Evolutionary conservation across 2,329 filamentous ascomycete genomes (phyloP), one percentile per base, ranked within the genome.

Genomic region (Parastagonospora nodorum): DNA sequence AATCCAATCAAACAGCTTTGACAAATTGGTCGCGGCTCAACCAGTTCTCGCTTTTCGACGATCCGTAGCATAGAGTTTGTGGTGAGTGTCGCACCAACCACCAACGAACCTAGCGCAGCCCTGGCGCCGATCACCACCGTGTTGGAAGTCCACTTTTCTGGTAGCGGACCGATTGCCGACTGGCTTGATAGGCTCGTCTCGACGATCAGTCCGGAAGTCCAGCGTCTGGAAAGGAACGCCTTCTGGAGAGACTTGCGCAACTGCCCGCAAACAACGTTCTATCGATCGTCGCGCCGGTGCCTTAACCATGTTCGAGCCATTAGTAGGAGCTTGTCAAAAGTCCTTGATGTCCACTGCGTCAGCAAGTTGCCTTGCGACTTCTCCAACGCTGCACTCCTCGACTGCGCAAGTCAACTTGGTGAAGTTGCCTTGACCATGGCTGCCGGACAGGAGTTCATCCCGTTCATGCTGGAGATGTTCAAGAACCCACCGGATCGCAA

Each of bases 401-500:
- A n/a, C 31, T 30, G 7, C 19, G 1, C 24, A 19, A 36, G 12
- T 5, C 29, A 24, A n/a, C 19, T 14, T 24, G 32, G n/a, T 8
- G 24, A 19, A n/a, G 14, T 19, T 30, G 33, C 14, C 6, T 33
- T 39, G n/a, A 39, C 19, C 11, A 16, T 29, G 12, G 38, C 35
- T 6, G 43, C 27, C 4, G n/a, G 40, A 15, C 56, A 62, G 38
- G 36, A 53, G 35, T 55, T 65, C 45, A 42, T 40, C 14, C n/a
- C 42, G 16, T 40, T 55, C 46, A 51, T 66, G 37, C n/a, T 27
- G 8, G 32, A 53, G 30, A 57, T 68, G 61, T 30, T 61, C 32
- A 48, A 51, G 19, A 44, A 45, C 8, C 63, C 66, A 6, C 63
- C 63, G 10, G 51, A 71, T 51, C 64, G 58, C 19, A 59, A 64